Conservation (phyloP, 2,329 filamentous ascomycete species). For the Aspergillus pseudonomiae region DNA sequence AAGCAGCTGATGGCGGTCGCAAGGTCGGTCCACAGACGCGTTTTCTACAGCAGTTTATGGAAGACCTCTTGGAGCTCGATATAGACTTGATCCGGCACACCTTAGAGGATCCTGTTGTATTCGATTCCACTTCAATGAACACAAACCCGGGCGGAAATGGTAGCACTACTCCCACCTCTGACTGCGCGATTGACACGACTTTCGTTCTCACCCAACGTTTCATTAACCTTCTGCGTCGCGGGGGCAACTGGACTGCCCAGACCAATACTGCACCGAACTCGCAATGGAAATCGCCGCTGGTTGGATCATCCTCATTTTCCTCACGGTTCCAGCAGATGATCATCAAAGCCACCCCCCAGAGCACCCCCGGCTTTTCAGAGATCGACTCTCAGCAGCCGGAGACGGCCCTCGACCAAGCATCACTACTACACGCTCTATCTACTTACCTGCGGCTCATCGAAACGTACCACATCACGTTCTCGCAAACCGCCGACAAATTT, state of each 20-base stretch:
- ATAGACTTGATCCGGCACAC: neutral
- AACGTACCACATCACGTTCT: neutral
- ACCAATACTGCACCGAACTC: too few species aligned
- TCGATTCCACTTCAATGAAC: neutral
- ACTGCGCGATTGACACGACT: neutral
- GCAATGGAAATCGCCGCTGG: too few species aligned
- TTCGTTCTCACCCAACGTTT: neutral
- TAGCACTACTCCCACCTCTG: too few species aligned
- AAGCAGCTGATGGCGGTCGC: too few species aligned
- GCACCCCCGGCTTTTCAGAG: too few species aligned
- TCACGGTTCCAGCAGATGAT: too few species aligned
- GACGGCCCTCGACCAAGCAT: neutral
- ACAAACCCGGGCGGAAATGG: neutral
- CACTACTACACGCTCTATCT: neutral
- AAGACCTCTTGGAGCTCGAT: neutral
- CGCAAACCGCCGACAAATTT: neutral
- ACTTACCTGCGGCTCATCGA: neutral
- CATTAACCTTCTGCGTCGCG: neutral
- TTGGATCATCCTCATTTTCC: too few species aligned
- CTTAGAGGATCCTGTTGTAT: neutral
- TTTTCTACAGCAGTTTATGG: neutral
- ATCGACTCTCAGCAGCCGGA: too few species aligned
- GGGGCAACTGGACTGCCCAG: too few species aligned
- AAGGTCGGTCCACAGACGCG: neutral
- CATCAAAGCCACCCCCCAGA: neutral